These are phyloP conservation scores for Ocimum tenuiflorum DNA, from an alignment of 257 asterid species.

Conservation along the genomic window DNA sequence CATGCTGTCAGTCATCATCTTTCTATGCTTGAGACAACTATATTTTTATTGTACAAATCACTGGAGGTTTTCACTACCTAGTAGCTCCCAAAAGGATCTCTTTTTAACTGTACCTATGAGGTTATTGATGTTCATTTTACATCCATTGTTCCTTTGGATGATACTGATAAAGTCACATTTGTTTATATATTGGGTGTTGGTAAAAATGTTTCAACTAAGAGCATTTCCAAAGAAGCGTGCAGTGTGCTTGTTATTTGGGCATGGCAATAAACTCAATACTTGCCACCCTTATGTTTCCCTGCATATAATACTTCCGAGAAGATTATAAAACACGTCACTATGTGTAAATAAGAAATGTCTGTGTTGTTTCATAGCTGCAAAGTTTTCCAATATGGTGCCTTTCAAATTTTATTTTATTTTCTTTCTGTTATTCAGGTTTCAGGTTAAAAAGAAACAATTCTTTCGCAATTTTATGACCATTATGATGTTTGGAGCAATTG, in stretches of 20 bases:
- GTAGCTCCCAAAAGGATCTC: neutral
- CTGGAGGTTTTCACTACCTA: neutral
- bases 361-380: conserved; percentile 14
- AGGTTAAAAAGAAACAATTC: conserved; percentile 97
- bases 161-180: neutral
- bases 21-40: neutral
- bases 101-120: conserved; percentile 1
- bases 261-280: neutral
- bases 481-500: conserved; percentile 84
- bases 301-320: neutral
- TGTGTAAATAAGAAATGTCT: neutral
- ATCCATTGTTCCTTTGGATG: neutral
- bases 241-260: neutral
- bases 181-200: neutral
- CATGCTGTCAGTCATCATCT: neutral
- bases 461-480: conserved; percentile 95
- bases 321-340: neutral
- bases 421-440: conserved; percentile 66
- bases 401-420: neutral
- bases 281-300: conserved; percentile 1
- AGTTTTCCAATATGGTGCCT: conserved; percentile 7
- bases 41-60: neutral
- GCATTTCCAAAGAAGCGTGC: neutral
- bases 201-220: neutral
- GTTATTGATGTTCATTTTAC: neutral